Base-by-base conservation (phyloP, 2,329 filamentous ascomycete species). In the Conoideocrella luteorostrata region DNA sequence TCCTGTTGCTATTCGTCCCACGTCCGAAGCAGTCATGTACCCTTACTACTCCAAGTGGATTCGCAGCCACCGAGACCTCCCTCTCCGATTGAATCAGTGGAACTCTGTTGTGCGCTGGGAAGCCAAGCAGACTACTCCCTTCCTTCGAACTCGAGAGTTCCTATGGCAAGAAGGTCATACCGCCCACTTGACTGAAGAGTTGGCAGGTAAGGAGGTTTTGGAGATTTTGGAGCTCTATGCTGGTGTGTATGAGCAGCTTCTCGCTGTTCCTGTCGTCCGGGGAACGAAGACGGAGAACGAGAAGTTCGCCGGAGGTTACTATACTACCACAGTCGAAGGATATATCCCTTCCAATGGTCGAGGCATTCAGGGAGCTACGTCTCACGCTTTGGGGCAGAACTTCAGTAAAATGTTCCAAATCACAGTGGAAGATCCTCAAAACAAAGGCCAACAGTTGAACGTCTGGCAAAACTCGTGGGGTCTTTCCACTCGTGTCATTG, bases 391-490 rank as follows among this genome's bases (percentile, higher is more conserved):
- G 7, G 93, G 93, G 42, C 93, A 98, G 69, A 96, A 98, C 71
- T 98, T 98, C 70, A 90, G 85, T 65, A 96, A 94, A 70, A 98
- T 98, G 90, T 98, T 97, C 64, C 86, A 93, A 65, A 97, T 98
- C 64, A 95, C 86, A 1, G 88, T 98, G 23, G 91, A 98, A 66
- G 90, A 98, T 60, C 93, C 93, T 20, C 73, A 75, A 47, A 77
- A 93, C 64, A 85, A 87, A 68, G 86, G 86, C 52, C 77, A 83
- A 54, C 83, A 88, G 58, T 71, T 96, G 45, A 72, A 91, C 60
- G 90, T 97, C 45, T 97, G 91, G 90, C 93, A 98, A 66, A 98
- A 98, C 74, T 96, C 89, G 12, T 98, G 93, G 93, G 93, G 93
- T 68, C 79, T 98, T 48, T 97, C 91, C 1, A 98, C 93, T 43